Percentiles rank a stretch among this genome's conserved stretches.
These are phyloP conservation scores for Boletus sp. DNA, from an alignment of 1,284 basidiomycete species.

Conservation along the genomic window DNA sequence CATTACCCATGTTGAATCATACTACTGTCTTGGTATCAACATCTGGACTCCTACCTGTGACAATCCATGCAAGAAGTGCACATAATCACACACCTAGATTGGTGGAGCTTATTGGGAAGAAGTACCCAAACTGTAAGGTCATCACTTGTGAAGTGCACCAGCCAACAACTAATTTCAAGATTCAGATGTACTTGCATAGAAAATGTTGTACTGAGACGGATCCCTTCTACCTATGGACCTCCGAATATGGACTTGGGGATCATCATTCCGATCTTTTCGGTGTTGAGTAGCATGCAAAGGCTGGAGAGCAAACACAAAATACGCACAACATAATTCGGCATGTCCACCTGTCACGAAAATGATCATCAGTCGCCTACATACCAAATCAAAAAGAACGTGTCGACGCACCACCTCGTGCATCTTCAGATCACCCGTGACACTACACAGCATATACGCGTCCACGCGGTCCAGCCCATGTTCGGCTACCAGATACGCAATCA, in stretches of 20 bases:
- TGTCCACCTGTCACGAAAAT: slow-evolving; percentile 46
- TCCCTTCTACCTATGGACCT: background rate
- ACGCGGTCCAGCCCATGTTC: slow-evolving; percentile 41
- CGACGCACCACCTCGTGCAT: slow-evolving; percentile 59
- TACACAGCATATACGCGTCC: slow-evolving; percentile 60
- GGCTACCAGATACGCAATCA: slow-evolving; percentile 48
- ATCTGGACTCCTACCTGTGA: too few species aligned
- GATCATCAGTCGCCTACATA: background rate
- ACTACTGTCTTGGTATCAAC: too few species aligned
- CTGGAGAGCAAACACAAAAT: background rate
- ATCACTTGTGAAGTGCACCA: too few species aligned
- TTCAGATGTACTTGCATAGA: too few species aligned
- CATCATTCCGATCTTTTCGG: slow-evolving; percentile 32
- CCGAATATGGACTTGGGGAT: slow-evolving; percentile 28
- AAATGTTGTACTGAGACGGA: background rate
- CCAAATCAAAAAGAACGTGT: background rate
- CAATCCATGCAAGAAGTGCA: too few species aligned
- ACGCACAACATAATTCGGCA: slow-evolving; percentile 62
- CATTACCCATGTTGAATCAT: too few species aligned
- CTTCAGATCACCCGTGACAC: slow-evolving; percentile 54
- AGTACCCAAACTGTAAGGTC: too few species aligned
- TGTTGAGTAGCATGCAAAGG: background rate
- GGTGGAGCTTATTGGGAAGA: too few species aligned
- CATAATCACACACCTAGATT: too few species aligned
- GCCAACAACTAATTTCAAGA: too few species aligned